A percentile compares a stretch with the other conserved stretches of the same genome.
These are phyloP conservation scores for Aspergillus pseudoterreus DNA, from an alignment of 2,329 filamentous ascomycete species.

Conservation along the genomic window DNA sequence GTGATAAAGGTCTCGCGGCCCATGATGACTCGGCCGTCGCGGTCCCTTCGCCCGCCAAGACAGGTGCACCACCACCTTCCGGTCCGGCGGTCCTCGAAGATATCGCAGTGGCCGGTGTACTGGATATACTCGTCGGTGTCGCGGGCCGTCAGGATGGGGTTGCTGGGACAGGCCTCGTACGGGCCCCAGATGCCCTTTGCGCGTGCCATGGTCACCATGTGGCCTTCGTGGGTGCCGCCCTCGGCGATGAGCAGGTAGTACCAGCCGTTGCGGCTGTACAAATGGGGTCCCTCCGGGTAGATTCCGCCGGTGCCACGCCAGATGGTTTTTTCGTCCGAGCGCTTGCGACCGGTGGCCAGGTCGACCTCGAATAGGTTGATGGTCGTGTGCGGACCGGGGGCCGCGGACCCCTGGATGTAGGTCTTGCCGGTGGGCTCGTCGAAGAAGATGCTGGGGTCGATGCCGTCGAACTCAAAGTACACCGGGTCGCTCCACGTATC, in stretches of 20 bases:
- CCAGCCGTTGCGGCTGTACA: slow-evolving; percentile 48
- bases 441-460: slow-evolving; percentile 3
- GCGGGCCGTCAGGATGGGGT: slow-evolving; percentile 40
- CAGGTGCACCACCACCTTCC: not conserved
- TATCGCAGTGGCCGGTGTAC: not conserved
- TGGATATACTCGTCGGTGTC: not conserved
- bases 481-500: not conserved
- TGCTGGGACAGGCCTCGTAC: slow-evolving; percentile 41
- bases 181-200: slow-evolving; percentile 46
- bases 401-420: not conserved
- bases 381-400: not conserved
- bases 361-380: not conserved
- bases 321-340: not conserved
- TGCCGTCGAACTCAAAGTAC: not conserved
- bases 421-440: not conserved
- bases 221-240: slow-evolving; percentile 38
- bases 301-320: not conserved
- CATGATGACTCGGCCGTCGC: not conserved
- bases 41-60: not conserved
- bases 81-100: not conserved
- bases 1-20: not conserved
- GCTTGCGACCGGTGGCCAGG: not conserved
- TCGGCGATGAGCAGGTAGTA: slow-evolving; percentile 52
- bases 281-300: slow-evolving; percentile 50
- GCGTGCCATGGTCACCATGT: slow-evolving; percentile 50